Evolutionary conservation across 2,329 filamentous ascomycete species (phyloP).

Genomic region (Phyllosticta capitalensis): DNA sequence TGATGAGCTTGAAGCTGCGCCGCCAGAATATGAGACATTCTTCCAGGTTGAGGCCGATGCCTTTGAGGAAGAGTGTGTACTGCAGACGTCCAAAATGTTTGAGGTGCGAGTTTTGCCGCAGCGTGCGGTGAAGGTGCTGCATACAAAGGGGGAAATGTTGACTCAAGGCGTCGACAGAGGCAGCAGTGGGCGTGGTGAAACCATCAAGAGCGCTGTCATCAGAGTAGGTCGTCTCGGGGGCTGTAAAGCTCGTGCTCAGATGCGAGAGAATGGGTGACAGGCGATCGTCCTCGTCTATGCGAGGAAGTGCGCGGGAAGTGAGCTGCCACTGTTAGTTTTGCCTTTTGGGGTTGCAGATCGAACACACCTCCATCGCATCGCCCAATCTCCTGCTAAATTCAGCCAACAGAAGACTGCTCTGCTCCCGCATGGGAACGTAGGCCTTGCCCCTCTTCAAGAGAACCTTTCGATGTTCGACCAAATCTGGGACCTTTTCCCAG

Average conservation of each 20-base stretch:
- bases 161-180: conserved; percentile 65
- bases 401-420: conserved; percentile 77
- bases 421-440: conserved; percentile 80
- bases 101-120: conserved; percentile 80
- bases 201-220: conserved; percentile 65
- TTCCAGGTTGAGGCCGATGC: conserved; percentile 83
- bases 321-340: conserved; percentile 41
- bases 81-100: conserved; percentile 91
- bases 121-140: conserved; percentile 76
- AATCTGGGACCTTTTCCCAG: conserved; percentile 84
- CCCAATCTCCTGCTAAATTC: conserved; percentile 78
- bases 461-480: conserved; percentile 71
- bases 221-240: conserved; percentile 75
- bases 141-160: conserved; percentile 88
- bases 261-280: conserved; percentile 67
- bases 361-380: conserved; percentile 65
- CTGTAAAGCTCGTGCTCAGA: conserved; percentile 91
- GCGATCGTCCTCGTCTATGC: conserved; percentile 92
- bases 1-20: conserved; percentile 70
- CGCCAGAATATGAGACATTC: conserved; percentile 92
- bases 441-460: conserved; percentile 74
- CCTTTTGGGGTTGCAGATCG: background rate
- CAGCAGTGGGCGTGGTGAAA: conserved; percentile 50
- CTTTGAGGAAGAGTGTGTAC: conserved; percentile 94
- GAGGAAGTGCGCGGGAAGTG: conserved; percentile 81